Base-by-base conservation (phyloP, 2,329 filamentous ascomycete genomes). In the Myriosclerotinia curreyana region DNA sequence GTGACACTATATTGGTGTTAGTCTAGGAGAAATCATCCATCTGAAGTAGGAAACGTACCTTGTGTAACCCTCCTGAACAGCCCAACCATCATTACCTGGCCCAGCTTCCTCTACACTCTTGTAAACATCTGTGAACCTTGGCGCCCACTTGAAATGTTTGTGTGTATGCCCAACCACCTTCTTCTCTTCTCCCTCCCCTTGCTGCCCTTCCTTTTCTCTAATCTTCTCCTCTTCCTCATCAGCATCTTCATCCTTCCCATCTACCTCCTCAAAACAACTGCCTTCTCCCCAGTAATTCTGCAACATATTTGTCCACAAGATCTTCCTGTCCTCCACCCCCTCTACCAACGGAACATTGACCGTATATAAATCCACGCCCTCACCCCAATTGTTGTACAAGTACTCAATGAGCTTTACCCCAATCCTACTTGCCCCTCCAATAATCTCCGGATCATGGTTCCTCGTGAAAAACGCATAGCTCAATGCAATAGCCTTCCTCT, bases 91-190 rank as follows among this genome's bases (percentile, higher is more conserved):
- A 74, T 92, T 96, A 4, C 92, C 92, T 5, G 91, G 90, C 40
- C 81, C 80, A 48, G 88, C 86, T 68, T 89, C 84, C 70, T 92
- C 86, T n/a, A 97, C 92, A 69, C 90, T 93, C 74, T 89, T 85
- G 76, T 92, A 92, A 2, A 98, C 92, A 76, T 96, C 93, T 42
- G 85, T 82, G 76, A 98, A 95, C 68, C 85, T 86, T 2, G 94
- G 95, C 55, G 90, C 86, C 95, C 95, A 98, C 77, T 94, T 96
- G 81, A 97, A 98, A 77, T 96, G 90, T 75, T 90, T 91, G 76
- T 96, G 91, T 64, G 80, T 83, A 74, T 92, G 87, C 60, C 78
- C 75, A 14, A 66, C 67, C 20, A 73, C 69, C 50, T 74, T 74
- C 53, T 73, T 69, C 64, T 79, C 79, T 25, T 59, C 66, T 34